Percentiles rank a stretch among this genome's conserved stretches.
phyloP scores from a whole-genome alignment of 768 basidiomycete genomes.

The Amanita rubescens region DNA sequence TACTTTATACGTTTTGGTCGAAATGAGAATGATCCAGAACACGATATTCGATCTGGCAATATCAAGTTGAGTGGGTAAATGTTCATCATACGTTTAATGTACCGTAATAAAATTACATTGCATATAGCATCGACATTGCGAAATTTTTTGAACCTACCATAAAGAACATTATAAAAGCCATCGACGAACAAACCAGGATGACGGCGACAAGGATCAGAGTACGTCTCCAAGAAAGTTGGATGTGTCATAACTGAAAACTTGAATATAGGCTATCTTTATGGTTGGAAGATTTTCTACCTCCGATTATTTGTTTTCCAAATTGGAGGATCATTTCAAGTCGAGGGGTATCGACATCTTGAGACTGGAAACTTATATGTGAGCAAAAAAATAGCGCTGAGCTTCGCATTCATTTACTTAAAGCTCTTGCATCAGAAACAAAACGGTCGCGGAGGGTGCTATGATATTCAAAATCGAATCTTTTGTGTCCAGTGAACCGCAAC shows the following conservation, averaged over 20 bases:
- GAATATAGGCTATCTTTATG: constrained; percentile 33
- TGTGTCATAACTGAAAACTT: too few species aligned
- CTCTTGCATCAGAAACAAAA: constrained; percentile 19
- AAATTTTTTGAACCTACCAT: too few species aligned
- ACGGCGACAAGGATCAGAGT: too few species aligned
- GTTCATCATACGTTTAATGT: constrained; percentile 32
- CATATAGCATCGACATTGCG: too few species aligned
- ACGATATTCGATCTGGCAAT: constrained; percentile 35
- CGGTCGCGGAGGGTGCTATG: constrained; percentile 19
- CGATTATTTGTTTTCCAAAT: constrained; percentile 37
- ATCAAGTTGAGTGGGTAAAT: too few species aligned
- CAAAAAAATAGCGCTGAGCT: constrained; percentile 3
- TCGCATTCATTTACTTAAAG: neutral
- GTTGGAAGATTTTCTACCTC: constrained; percentile 49
- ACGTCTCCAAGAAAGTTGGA: too few species aligned
- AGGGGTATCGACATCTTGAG: constrained; percentile 29
- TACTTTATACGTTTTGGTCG: too few species aligned
- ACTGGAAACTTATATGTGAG: constrained; percentile 41
- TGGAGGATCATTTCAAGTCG: constrained; percentile 28
- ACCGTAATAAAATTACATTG: too few species aligned
- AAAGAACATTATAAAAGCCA: too few species aligned
- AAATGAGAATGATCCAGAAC: constrained; percentile 32
- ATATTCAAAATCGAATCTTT: constrained; percentile 18
- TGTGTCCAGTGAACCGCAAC: constrained; percentile 10
- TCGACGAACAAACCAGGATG: too few species aligned